Base-by-base conservation (phyloP, 306 rosid genomes). In the Prosopis cineraria region DNA sequence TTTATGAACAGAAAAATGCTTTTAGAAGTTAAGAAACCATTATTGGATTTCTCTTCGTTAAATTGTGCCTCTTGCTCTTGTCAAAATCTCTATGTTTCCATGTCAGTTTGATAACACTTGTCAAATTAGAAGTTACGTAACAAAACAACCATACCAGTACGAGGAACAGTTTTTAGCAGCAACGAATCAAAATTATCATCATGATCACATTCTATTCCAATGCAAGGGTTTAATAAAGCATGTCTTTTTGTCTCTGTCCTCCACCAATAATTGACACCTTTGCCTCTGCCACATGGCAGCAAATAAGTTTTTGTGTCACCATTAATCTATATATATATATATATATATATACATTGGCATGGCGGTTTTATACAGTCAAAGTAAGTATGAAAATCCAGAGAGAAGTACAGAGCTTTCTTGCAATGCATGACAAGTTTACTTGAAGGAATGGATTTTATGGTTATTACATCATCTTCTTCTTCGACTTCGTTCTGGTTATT, bases 401-500 rank as follows among this genome's bases (percentile, higher is more conserved):
- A 80, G 85, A 73, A 48, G 73, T 74, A 78, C 80, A 43, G 67
- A 37, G 86, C 75, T 87, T 81, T 85, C 84, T 87, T 87, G 89
- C 79, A 73, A 76, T 83, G 85, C 87, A 79, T 89, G 85, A 85
- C 79, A 85, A 85, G 89, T 87, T 88, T 85, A 87, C 89, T 82
- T 83, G 84, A 89, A 89, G 93, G 58, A 89, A 89, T 72, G 31
- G 53, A 84, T 68, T 85, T 67, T 83, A 85, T 89, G 81, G 89
- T 81, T 83, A n/a, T n/a, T n/a, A n/a, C 10, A 10, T n/a, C 27
- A 7, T 5, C 33, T 3, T 37, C 41, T 31, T 25, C 68, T 63
- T n/a, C 40, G 52, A 59, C 29, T 53, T 67, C 36, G 41, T 58
- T 85, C 6, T 72, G 33, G 60, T 80, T 73, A 83, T 70, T 55